These are phyloP conservation scores for Aotearoamyces nothofagi DNA, from an alignment of 2,329 filamentous ascomycete species.

Conservation along the genomic window DNA sequence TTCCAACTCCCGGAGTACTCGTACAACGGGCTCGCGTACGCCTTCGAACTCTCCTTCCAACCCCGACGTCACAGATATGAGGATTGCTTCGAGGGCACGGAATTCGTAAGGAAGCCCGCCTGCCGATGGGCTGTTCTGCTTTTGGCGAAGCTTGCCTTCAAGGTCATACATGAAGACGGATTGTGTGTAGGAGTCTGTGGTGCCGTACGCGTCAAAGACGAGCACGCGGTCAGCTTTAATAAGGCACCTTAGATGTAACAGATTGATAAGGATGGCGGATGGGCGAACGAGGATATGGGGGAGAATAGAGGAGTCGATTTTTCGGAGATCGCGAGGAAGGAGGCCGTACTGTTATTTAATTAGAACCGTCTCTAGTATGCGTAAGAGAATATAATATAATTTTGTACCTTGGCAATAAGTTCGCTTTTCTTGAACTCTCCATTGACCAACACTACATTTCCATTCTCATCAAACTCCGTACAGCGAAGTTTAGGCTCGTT, in stretches of 20 bases:
- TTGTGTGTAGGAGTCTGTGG: constrained; percentile 86
- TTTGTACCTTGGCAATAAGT: constrained; percentile 72
- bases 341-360: constrained; percentile 56
- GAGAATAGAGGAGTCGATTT: constrained; percentile 91
- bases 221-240: constrained; percentile 92
- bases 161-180: constrained; percentile 97
- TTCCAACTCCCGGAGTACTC: constrained; percentile 78
- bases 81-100: constrained; percentile 82
- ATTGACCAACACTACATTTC: constrained; percentile 82
- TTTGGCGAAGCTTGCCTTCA: constrained; percentile 81
- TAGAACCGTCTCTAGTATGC: constrained; percentile 5
- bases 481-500: constrained; percentile 79
- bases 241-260: constrained; percentile 88
- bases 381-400: constrained; percentile 1
- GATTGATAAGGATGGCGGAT: constrained; percentile 84
- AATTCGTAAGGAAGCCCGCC: constrained; percentile 82
- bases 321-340: constrained; percentile 84
- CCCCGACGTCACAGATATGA: constrained; percentile 84
- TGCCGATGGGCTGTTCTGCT: constrained; percentile 39
- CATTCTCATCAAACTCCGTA: constrained; percentile 87
- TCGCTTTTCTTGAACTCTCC: constrained; percentile 97
- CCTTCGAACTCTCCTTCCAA: constrained; percentile 91
- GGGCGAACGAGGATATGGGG: constrained; percentile 91
- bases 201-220: constrained; percentile 92
- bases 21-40: constrained; percentile 81